phyloP scores from a whole-genome alignment of 1,284 basidiomycete genomes.

The Moesziomyces sp. region DNA sequence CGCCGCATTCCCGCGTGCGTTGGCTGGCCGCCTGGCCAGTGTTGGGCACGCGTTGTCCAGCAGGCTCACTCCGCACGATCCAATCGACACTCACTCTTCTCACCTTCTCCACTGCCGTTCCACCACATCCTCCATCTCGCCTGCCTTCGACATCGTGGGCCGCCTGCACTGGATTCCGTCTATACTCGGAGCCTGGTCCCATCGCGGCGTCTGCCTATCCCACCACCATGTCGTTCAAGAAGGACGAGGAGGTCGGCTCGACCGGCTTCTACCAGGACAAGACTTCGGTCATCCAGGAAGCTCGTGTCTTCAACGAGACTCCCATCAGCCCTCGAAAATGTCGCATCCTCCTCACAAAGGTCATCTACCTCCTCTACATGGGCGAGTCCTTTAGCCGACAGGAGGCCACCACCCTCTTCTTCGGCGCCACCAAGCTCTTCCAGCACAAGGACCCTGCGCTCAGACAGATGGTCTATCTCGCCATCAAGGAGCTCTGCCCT shows the following conservation, averaged over 20 bases:
- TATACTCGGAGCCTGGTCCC: conserved; percentile 4
- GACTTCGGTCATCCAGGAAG: conserved; percentile 78
- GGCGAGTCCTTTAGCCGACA: conserved; percentile 95
- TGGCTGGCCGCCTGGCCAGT: too few relatives aligned
- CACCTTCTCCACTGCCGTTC: not conserved
- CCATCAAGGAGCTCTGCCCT: conserved; percentile 95
- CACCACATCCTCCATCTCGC: not conserved
- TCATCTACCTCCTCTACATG: conserved; percentile 94
- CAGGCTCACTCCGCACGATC: conserved; percentile 8
- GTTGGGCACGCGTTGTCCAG: conserved; percentile 13
- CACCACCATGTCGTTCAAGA: conserved; percentile 65
- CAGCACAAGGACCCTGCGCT: conserved; percentile 98
- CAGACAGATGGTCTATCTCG: conserved; percentile 97
- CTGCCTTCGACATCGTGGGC: conserved; percentile 10
- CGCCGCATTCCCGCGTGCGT: not conserved
- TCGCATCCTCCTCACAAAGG: conserved; percentile 92
- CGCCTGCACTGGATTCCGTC: conserved; percentile 14
- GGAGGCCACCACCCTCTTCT: conserved; percentile 97
- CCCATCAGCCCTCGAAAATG: conserved; percentile 90
- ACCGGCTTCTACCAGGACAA: conserved; percentile 67
- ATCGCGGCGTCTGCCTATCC: conserved; percentile 3
- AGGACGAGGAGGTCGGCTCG: conserved; percentile 65
- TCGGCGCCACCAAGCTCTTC: conserved; percentile 98
- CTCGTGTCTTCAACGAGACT: conserved; percentile 98
- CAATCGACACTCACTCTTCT: not conserved